A percentile compares a stretch with the other conserved stretches of the same genome.
Evolutionary conservation across 164 flowering plant species (phyloP).

Genomic region (Macadamia integrifolia): DNA sequence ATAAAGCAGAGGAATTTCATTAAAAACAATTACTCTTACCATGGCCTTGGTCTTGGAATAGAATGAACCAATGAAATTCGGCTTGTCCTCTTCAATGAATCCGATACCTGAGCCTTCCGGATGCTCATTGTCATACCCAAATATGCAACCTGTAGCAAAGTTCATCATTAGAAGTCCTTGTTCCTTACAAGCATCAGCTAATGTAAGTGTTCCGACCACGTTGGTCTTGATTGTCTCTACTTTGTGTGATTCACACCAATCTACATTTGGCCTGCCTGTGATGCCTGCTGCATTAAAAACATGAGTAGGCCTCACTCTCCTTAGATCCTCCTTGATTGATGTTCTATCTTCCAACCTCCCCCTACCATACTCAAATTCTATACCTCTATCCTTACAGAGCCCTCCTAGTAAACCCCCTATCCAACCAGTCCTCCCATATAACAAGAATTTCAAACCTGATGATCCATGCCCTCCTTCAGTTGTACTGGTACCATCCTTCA

Average conservation of each 20-base stretch:
- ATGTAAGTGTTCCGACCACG: constrained; percentile 20
- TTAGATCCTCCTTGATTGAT: constrained; percentile 14
- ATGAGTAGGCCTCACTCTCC: constrained; percentile 21
- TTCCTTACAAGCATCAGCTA: constrained; percentile 23
- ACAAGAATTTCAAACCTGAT: constrained; percentile 16
- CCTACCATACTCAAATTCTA: constrained; percentile 18
- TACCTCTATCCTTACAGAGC: constrained; percentile 19
- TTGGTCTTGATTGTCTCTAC: constrained; percentile 23
- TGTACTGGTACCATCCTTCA: neutral
- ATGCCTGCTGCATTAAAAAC: constrained; percentile 27
- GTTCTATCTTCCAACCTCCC: constrained; percentile 20
- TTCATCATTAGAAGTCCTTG: constrained; percentile 20
- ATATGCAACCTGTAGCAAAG: constrained; percentile 27
- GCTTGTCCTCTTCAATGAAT: constrained; percentile 26
- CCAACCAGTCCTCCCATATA: constrained; percentile 26
- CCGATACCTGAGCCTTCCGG: constrained; percentile 22
- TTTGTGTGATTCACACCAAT: constrained; percentile 29
- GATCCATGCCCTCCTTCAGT: neutral
- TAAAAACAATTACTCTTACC: constrained; percentile 5
- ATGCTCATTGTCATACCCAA: constrained; percentile 21
- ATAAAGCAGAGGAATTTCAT: neutral
- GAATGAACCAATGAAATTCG: constrained; percentile 25
- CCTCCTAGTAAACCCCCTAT: constrained; percentile 25
- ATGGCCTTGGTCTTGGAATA: constrained; percentile 31
- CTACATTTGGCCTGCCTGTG: constrained; percentile 22